These are phyloP conservation scores for Nepenthes alata DNA, from an alignment of 179 eudicot genomes.

Conservation along the genomic window DNA sequence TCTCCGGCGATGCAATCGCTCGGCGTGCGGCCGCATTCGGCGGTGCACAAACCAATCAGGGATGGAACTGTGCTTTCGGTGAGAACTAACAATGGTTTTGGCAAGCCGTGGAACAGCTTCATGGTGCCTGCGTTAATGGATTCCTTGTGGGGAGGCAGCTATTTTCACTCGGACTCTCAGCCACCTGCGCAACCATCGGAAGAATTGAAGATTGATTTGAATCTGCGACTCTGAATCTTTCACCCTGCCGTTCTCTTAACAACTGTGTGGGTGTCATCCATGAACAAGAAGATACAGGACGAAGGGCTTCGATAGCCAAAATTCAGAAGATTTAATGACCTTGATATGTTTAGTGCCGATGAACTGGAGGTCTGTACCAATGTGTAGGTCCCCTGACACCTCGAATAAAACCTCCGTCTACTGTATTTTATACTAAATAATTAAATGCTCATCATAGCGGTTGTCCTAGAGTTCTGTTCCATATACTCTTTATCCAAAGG, in stretches of 20 bases:
- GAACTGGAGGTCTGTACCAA: no score
- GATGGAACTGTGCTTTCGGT: constrained; percentile 20
- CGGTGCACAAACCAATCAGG: constrained; percentile 32
- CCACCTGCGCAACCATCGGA: constrained; percentile 16
- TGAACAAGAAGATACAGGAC: no score
- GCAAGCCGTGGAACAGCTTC: constrained; percentile 11
- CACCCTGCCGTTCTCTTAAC: background rate
- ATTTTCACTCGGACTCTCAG: constrained; percentile 21
- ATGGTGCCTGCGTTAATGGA: constrained; percentile 3
- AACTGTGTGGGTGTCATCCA: background rate
- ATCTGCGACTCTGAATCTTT: constrained; percentile 34
- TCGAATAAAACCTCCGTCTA: no score
- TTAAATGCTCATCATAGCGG: no score
- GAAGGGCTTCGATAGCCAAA: no score
- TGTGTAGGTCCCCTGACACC: no score
- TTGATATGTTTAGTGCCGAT: no score
- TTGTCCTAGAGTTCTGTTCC: no score
- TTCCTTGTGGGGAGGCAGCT: constrained; percentile 45
- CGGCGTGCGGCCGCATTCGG: constrained; percentile 42
- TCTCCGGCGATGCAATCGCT: constrained; percentile 13
- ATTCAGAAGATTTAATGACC: no score
- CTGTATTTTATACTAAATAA: no score
- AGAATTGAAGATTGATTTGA: constrained; percentile 27
- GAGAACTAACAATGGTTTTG: constrained; percentile 16
- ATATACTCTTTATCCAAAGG: no score